Conservation (phyloP, 2,329 filamentous ascomycete genomes). For the Mollisiaceae sp. region DNA sequence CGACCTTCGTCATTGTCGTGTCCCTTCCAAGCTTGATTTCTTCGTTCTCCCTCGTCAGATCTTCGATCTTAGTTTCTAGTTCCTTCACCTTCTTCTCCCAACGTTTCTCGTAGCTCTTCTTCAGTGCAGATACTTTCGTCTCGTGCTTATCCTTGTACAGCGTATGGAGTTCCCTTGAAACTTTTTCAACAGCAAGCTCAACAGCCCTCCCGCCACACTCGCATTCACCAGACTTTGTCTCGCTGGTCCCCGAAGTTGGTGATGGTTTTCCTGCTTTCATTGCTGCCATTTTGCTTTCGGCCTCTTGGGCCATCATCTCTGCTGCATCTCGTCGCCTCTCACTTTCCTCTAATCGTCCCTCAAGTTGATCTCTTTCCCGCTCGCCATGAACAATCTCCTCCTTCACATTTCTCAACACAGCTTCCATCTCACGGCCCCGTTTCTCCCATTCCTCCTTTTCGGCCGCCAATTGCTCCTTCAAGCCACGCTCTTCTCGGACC, state of each 20-base stretch:
- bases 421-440: conserved; percentile 84
- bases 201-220: conserved; percentile 61
- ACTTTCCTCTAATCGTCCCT: conserved; percentile 75
- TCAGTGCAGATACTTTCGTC: conserved; percentile 90
- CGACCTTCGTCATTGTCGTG: conserved; percentile 65
- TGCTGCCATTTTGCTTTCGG: conserved; percentile 75
- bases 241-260: conserved; percentile 43
- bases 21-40: conserved; percentile 66
- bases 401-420: conserved; percentile 77
- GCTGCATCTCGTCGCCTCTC: conserved; percentile 76
- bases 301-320: conserved; percentile 77
- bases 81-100: conserved; percentile 89
- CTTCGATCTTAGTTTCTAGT: conserved; percentile 73
- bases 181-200: conserved; percentile 84
- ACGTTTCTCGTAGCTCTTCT: conserved; percentile 80
- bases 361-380: conserved; percentile 79
- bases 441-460: conserved; percentile 86
- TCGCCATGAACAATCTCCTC: conserved; percentile 80
- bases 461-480: conserved; percentile 72
- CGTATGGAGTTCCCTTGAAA: conserved; percentile 89
- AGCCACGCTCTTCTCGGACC: conserved; percentile 75
- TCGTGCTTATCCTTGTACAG: conserved; percentile 98
- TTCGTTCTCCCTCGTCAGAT: conserved; percentile 76
- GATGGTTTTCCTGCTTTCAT: conserved; percentile 67
- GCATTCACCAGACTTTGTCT: conserved; percentile 40